Base-by-base conservation (phyloP, 2,329 filamentous ascomycete species). In the Mycocentrospora acerina region DNA sequence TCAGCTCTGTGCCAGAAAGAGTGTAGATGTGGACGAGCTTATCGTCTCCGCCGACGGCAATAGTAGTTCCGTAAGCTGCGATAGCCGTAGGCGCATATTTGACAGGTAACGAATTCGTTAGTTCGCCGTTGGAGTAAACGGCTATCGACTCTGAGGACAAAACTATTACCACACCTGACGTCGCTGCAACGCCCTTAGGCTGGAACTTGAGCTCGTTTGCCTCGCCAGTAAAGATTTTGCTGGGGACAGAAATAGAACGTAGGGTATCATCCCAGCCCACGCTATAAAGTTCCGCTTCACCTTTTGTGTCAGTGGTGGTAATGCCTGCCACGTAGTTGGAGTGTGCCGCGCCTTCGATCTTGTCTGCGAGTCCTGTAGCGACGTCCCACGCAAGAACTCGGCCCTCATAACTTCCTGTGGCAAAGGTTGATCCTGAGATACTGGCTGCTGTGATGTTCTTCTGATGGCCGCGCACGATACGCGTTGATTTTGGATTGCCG, bases 211-310 rank as follows among this genome's bases (percentile, higher is more conserved):
- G 78, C 60, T 86, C 84, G 22, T 77, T 70, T 1, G 81, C 74
- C 33, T 77, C 76, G 38, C 86, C 88, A 5, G 83, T 77, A 65
- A 94, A 96, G 0, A 83, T 87, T 57, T 82, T 85, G 35, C 84
- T 81, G 1, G 82, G 77, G 42, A 85, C 77, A 50, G 95, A 90
- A 24, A 94, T 77, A 29, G 80, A 85, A 46, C 90, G 85, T 24
- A 97, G 75, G 1, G 85, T 89, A 66, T 98, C 93, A 62, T 98
- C 93, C 93, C 91, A 98, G 48, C 85, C 90, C 36, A 91, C 86
- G 58, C 85, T 91, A 71, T 88, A 90, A n/a, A 89, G 80, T 50
- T 82, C 61, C 22, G 66, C 64, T 40, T 67, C 65, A 27, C 47
- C 42, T 18, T 53, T 57, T 11, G 51, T 34, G 4, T 64, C 62